Conservation (phyloP, 768 basidiomycete genomes). For the Pulveroboletus sp. region DNA sequence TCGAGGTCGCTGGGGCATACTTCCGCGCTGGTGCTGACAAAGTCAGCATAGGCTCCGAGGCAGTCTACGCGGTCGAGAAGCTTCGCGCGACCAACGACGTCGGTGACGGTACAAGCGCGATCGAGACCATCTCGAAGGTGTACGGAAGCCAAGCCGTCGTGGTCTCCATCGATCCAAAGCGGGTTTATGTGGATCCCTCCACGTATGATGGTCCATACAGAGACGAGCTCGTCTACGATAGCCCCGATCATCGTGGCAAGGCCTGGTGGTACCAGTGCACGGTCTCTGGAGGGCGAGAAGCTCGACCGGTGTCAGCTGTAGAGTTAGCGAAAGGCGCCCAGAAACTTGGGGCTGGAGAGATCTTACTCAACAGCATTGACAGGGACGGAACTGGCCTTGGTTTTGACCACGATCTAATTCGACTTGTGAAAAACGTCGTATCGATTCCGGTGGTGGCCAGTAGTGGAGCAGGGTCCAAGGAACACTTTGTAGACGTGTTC, state of each 20-base stretch:
- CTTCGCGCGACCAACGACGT: constrained; percentile 49
- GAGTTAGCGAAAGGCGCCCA: constrained; percentile 93
- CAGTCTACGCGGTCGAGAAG: constrained; percentile 89
- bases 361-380: constrained; percentile 94
- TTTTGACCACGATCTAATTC: constrained; percentile 83
- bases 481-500: constrained; percentile 91
- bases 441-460: constrained; percentile 92
- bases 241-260: constrained; percentile 56
- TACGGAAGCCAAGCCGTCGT: constrained; percentile 98
- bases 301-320: constrained; percentile 78
- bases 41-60: constrained; percentile 95
- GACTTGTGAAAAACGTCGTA: constrained; percentile 70
- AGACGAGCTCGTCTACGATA: constrained; percentile 53
- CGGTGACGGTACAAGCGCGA: constrained; percentile 74
- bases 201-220: constrained; percentile 66
- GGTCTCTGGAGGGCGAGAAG: constrained; percentile 86
- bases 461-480: constrained; percentile 81
- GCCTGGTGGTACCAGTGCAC: constrained; percentile 99
- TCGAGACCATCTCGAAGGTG: constrained; percentile 84
- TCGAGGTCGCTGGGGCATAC: constrained; percentile 94
- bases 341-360: constrained; percentile 87
- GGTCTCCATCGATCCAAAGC: constrained; percentile 90
- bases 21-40: constrained; percentile 98
- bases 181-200: constrained; percentile 69
- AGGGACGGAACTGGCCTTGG: constrained; percentile 90